Conservation (phyloP, 441 rosid genomes). For the Adansonia gregorii region DNA sequence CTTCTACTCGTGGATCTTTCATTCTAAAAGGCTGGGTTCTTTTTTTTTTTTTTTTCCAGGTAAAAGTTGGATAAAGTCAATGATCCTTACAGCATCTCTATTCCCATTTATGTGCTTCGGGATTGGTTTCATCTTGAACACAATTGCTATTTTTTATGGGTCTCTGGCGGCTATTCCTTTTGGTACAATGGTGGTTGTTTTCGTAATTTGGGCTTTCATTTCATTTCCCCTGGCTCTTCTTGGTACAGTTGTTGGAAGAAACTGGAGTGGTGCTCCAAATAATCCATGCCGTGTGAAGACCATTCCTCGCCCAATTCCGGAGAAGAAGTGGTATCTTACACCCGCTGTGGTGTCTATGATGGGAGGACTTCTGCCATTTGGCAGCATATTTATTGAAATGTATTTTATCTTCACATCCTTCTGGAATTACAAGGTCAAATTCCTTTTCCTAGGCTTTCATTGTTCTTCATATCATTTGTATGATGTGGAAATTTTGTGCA, state of each 20-base stretch:
- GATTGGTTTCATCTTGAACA: conserved; percentile 85
- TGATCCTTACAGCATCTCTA: conserved; percentile 94
- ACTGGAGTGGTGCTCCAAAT: conserved; percentile 95
- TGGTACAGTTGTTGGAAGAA: conserved; percentile 95
- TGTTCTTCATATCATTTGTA: neutral
- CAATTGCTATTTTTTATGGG: conserved; percentile 90
- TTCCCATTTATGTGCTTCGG: conserved; percentile 96
- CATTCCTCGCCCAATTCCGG: conserved; percentile 95
- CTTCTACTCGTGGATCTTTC: neutral
- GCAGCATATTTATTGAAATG: conserved; percentile 98
- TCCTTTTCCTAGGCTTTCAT: conserved; percentile 16
- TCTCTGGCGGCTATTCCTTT: conserved; percentile 97
- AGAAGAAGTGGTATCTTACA: conserved; percentile 96
- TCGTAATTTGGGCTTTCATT: conserved; percentile 93
- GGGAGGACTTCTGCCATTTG: conserved; percentile 96
- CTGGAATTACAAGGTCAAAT: conserved; percentile 94
- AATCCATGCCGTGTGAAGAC: conserved; percentile 99
- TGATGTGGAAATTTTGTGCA: neutral
- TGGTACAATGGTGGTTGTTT: conserved; percentile 96
- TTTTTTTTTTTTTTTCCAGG: conserved; percentile 49
- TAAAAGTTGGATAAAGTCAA: conserved; percentile 92
- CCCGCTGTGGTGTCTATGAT: conserved; percentile 88
- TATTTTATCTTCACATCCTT: conserved; percentile 94
- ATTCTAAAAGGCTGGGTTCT: neutral
- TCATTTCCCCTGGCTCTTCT: conserved; percentile 97